Evolutionary conservation across 2,329 filamentous ascomycete species (phyloP).

Genomic region (Colletotrichum salicis): DNA sequence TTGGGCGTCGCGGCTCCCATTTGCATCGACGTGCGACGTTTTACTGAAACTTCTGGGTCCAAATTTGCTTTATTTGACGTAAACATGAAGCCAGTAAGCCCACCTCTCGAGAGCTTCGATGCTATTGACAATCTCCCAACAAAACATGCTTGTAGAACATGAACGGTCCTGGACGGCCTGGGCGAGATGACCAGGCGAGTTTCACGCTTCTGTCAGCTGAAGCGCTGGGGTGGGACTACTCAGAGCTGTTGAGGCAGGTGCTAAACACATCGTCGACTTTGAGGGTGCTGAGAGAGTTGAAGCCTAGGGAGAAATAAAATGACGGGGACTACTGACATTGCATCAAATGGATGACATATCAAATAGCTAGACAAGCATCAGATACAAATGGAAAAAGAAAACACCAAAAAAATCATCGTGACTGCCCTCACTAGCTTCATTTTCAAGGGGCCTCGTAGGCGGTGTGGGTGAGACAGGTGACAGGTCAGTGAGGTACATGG

Average conservation of each 20-base stretch:
- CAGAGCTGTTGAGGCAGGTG: constrained; percentile 49
- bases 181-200: constrained; percentile 59
- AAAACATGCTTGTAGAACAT: constrained; percentile 36
- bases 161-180: constrained; percentile 56
- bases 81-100: constrained; percentile 61
- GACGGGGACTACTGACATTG: no score
- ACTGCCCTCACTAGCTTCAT: fast-evolving
- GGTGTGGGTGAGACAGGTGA: background rate
- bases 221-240: constrained; percentile 55
- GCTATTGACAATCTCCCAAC: no score
- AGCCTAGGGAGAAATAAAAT: background rate
- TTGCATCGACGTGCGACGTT: constrained; percentile 57
- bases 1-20: constrained; percentile 56
- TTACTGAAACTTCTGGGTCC: constrained; percentile 39
- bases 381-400: background rate
- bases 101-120: fast-evolving
- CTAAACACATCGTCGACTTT: constrained; percentile 31
- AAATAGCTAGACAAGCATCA: background rate
- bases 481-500: no score
- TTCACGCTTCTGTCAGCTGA: constrained; percentile 55
- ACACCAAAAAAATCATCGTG: background rate
- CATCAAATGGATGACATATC: no score
- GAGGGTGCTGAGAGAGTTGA: background rate
- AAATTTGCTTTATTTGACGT: constrained; percentile 61
- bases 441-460: no score